Percentiles rank a stretch among this genome's conserved stretches.
Evolutionary conservation across 768 basidiomycete species (phyloP).

Genomic region (Termitomyces sp.): DNA sequence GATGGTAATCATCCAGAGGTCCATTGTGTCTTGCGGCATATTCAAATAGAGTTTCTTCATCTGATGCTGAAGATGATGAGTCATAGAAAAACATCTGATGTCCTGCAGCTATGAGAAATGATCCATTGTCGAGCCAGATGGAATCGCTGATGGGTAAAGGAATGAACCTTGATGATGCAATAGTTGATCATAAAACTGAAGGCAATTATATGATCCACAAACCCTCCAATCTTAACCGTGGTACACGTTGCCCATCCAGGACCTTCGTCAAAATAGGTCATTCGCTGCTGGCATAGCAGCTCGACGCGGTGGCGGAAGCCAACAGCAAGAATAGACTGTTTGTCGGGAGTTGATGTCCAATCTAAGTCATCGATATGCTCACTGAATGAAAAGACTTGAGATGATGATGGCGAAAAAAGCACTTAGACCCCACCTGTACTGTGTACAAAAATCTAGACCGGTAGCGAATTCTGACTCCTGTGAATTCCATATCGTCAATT

Average conservation of each 20-base stretch:
- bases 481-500: constrained; percentile 95
- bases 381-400: constrained; percentile 13
- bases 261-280: constrained; percentile 83
- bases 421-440: constrained; percentile 44
- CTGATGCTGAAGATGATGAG: constrained; percentile 26
- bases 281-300: constrained; percentile 87
- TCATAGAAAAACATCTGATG: constrained; percentile 82
- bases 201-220: constrained; percentile 18
- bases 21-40: constrained; percentile 80
- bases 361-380: constrained; percentile 80
- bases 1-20: constrained; percentile 87
- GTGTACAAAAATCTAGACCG: constrained; percentile 71
- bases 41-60: constrained; percentile 62
- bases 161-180: constrained; percentile 47
- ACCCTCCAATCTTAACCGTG: constrained; percentile 67
- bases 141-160: constrained; percentile 82
- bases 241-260: constrained; percentile 75
- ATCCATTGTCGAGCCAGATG: constrained; percentile 84
- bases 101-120: constrained; percentile 74
- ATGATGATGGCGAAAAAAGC: background rate
- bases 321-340: constrained; percentile 86
- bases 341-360: constrained; percentile 89
- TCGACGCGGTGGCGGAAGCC: constrained; percentile 78
- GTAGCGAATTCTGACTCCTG: constrained; percentile 90
- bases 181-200: background rate